Percentiles rank a stretch among this genome's conserved stretches.
These are phyloP conservation scores for Aegilops umbellulata DNA, from an alignment of 176 grass and related monocot genomes.

Conservation along the genomic window DNA sequence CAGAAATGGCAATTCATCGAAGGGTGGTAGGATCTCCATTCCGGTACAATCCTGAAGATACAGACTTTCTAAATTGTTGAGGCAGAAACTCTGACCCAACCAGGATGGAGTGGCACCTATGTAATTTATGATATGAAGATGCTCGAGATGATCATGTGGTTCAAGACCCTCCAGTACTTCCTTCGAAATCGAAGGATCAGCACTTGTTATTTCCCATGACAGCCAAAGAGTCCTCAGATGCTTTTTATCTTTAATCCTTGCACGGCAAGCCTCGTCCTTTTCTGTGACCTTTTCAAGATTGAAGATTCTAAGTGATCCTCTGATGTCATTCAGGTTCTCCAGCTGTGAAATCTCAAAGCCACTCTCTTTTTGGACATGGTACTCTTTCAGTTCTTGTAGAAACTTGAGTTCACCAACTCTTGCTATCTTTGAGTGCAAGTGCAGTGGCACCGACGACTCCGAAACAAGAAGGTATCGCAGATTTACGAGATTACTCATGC, in stretches of 20 bases:
- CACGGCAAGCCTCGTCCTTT: constrained; percentile 9
- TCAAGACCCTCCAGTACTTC: background rate
- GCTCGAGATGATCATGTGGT: background rate
- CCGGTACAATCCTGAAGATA: background rate
- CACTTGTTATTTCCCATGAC: background rate
- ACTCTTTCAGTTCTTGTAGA: constrained; percentile 42
- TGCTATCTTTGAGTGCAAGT: constrained; percentile 24
- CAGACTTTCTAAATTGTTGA: background rate
- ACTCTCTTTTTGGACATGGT: background rate
- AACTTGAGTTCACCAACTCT: constrained; percentile 26
- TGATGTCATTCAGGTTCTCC: constrained; percentile 21
- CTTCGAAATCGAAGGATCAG: background rate
- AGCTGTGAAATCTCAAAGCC: constrained; percentile 38
- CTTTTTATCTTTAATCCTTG: constrained; percentile 36
- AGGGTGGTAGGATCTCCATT: constrained; percentile 3
- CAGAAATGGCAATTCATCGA: background rate
- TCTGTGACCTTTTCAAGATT: constrained; percentile 20
- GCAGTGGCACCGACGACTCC: background rate
- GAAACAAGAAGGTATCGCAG: constrained; percentile 10
- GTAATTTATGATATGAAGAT: constrained; percentile 15
- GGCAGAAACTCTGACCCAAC: background rate
- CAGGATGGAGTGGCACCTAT: background rate
- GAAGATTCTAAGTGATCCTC: constrained; percentile 34
- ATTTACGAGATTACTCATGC: too few relatives aligned
- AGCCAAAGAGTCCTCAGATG: constrained; percentile 28